Evolutionary conservation across 2,329 filamentous ascomycete genomes (phyloP).

Genomic region (Sphaerulina vaccinii): DNA sequence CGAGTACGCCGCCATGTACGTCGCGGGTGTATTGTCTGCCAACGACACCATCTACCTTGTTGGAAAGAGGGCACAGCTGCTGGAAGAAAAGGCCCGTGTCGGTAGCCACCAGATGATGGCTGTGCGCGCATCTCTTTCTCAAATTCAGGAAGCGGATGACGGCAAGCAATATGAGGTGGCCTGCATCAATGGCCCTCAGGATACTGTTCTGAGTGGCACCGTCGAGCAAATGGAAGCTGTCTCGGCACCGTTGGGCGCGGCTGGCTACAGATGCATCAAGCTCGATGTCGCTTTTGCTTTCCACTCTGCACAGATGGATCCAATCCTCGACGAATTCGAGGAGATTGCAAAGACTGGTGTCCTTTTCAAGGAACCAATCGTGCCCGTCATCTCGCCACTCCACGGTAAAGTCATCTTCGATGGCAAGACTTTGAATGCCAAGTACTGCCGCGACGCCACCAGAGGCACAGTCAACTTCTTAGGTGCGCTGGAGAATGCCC

Average conservation of each 20-base stretch:
- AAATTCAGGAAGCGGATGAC: conserved; percentile 11
- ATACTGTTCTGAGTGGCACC: conserved; percentile 30
- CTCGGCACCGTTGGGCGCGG: conserved; percentile 5
- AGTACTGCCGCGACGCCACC: conserved; percentile 27
- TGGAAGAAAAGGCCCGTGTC: conserved; percentile 29
- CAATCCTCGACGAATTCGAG: conserved; percentile 29
- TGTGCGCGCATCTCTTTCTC: conserved; percentile 12
- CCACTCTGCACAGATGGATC: conserved; percentile 35
- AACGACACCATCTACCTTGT: conserved; percentile 39
- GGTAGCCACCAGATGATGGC: conserved; percentile 34
- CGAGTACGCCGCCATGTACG: conserved; percentile 42
- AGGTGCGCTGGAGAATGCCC: conserved; percentile 24
- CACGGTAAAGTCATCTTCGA: conserved; percentile 30
- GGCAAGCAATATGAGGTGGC: conserved; percentile 23
- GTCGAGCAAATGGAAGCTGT: conserved; percentile 18
- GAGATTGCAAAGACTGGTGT: background rate
- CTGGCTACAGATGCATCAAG: conserved; percentile 13
- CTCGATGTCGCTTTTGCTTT: conserved; percentile 30
- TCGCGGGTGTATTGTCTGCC: conserved; percentile 40
- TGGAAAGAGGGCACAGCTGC: conserved; percentile 36
- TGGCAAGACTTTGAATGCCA: conserved; percentile 23
- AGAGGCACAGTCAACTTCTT: conserved; percentile 45
- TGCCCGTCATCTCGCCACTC: conserved; percentile 30
- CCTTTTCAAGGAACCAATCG: conserved; percentile 16
- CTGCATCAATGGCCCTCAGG: conserved; percentile 31